Percentiles rank a stretch among this genome's conserved stretches.
These are phyloP conservation scores for Trichothecium roseum DNA, from an alignment of 2,329 filamentous ascomycete species.

Conservation along the genomic window DNA sequence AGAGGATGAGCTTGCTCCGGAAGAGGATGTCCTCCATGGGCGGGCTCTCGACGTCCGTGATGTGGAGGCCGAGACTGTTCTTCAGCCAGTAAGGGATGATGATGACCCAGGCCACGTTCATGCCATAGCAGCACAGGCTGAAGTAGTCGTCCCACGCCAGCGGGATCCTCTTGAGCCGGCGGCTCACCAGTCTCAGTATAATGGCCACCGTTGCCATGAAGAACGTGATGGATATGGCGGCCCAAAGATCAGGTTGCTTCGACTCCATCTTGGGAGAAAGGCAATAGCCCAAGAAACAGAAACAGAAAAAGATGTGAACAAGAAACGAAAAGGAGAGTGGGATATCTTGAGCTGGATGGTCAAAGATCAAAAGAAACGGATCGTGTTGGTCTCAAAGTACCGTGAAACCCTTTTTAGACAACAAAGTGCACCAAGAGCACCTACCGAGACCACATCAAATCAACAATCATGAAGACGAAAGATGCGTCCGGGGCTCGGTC, in stretches of 20 bases:
- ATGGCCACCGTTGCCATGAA: slow-evolving; percentile 4
- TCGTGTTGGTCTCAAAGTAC: too few relatives aligned
- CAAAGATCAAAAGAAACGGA: too few relatives aligned
- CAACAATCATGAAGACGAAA: too few relatives aligned
- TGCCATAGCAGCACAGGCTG: slow-evolving; percentile 4
- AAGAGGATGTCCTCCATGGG: slow-evolving; percentile 1
- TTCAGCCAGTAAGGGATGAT: slow-evolving; percentile 6
- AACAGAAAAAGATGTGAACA: too few relatives aligned
- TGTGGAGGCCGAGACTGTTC: slow-evolving; percentile 6
- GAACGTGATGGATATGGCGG: slow-evolving; percentile 5
- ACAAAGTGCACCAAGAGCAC: too few relatives aligned
- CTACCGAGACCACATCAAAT: too few relatives aligned
- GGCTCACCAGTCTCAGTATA: slow-evolving; percentile 6
- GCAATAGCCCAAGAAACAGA: too few relatives aligned
- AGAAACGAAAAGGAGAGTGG: too few relatives aligned
- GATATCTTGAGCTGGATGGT: too few relatives aligned
- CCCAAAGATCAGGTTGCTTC: slow-evolving; percentile 5
- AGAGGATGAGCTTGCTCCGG: slow-evolving; percentile 3
- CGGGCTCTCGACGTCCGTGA: slow-evolving; percentile 1
- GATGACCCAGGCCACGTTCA: slow-evolving; percentile 5
- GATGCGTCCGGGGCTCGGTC: too few relatives aligned
- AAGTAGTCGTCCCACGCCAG: slow-evolving; percentile 7
- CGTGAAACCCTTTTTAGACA: too few relatives aligned
- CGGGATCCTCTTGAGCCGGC: slow-evolving; percentile 4
- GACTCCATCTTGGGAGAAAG: slow-evolving; percentile 6